Conservation (phyloP, 2,329 filamentous ascomycete species). For the Botrytis fabae region DNA sequence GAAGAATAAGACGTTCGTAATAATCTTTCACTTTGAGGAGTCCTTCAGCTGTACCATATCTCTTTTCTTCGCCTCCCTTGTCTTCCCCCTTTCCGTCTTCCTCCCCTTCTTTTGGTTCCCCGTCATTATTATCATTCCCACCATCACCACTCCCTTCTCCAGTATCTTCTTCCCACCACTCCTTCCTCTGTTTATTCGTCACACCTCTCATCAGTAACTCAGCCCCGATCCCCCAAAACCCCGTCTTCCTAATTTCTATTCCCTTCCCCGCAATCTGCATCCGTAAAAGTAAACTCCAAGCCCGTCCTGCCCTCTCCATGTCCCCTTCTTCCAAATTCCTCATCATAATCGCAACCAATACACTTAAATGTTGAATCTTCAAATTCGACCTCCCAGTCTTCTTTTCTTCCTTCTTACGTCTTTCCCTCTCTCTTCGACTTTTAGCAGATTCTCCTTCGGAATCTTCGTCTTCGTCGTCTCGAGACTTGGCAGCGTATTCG, state of each 20-base stretch:
- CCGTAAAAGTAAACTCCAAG: conserved; percentile 72
- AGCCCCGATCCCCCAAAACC: conserved; percentile 80
- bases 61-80: conserved; percentile 21
- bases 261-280: conserved; percentile 54
- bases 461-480: conserved; percentile 19
- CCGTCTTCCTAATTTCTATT: conserved; percentile 68
- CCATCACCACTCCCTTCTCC: conserved; percentile 7
- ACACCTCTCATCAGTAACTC: conserved; percentile 70
- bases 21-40: conserved; percentile 64
- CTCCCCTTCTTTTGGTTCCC: conserved; percentile 22
- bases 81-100: conserved; percentile 21
- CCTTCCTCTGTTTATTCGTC: conserved; percentile 32
- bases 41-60: conserved; percentile 48
- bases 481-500: not conserved
- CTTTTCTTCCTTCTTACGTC: conserved; percentile 20
- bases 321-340: conserved; percentile 70
- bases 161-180: conserved; percentile 19
- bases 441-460: conserved; percentile 27
- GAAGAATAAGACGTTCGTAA: conserved; percentile 75
- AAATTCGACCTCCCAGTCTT: conserved; percentile 36
- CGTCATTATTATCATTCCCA: conserved; percentile 9
- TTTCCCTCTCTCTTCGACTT: conserved; percentile 24
- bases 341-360: conserved; percentile 70
- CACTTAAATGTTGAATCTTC: conserved; percentile 59
- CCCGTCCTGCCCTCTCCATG: conserved; percentile 68